These are phyloP conservation scores for Blastobotrys buckinghamii DNA, from an alignment of 1,139 yeast species.

Conservation along the genomic window DNA sequence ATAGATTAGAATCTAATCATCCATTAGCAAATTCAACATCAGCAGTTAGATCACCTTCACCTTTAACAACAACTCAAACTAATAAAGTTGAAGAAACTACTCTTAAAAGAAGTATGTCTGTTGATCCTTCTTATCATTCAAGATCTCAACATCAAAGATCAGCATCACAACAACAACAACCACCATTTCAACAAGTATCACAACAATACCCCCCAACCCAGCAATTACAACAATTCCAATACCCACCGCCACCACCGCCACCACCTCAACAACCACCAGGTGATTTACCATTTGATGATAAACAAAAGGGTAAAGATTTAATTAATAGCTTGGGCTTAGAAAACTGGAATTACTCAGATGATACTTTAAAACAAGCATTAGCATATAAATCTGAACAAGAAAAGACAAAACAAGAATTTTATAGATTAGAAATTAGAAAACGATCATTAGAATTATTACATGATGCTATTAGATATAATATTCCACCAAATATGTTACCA, in stretches of 20 bases:
- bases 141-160: neutral
- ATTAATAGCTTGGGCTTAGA: conserved; percentile 32
- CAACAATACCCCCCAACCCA: conserved; percentile 3
- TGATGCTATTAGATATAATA: conserved; percentile 54
- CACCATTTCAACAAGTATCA: conserved; percentile 6
- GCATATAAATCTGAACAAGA: conserved; percentile 71
- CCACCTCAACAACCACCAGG: conserved; percentile 4
- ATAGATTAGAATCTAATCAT: conserved; percentile 2
- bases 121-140: conserved; percentile 6
- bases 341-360: conserved; percentile 57
- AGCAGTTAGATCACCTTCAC: conserved; percentile 1
- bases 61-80: neutral
- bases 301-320: conserved; percentile 4
- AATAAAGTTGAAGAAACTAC: conserved; percentile 1
- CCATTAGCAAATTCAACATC: neutral
- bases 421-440: conserved; percentile 57
- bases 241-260: conserved; percentile 7
- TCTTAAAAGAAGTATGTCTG: conserved; percentile 9
- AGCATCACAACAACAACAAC: neutral
- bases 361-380: conserved; percentile 57
- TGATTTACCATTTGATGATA: neutral
- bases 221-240: conserved; percentile 1
- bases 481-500: conserved; percentile 69
- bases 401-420: conserved; percentile 74
- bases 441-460: conserved; percentile 57